Percentiles rank a stretch among this genome's conserved stretches.
These are phyloP conservation scores for Tylopilus plumbeoviolaceoides DNA, from an alignment of 768 basidiomycete species.

Conservation along the genomic window DNA sequence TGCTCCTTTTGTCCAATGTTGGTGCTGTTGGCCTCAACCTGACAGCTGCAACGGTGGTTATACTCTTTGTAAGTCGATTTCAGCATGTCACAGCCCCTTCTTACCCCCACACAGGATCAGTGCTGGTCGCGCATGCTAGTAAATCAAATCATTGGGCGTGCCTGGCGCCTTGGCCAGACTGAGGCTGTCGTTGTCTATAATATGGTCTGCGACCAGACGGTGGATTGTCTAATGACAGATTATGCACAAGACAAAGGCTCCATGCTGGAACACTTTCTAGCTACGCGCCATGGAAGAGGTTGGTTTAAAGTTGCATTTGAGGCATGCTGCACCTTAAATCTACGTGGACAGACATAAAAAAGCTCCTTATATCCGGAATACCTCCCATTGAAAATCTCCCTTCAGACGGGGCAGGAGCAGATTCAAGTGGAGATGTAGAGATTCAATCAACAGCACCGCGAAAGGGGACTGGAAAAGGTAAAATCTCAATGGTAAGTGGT, in stretches of 20 bases:
- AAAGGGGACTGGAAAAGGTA: too few relatives aligned
- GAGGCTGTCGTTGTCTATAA: slow-evolving; percentile 8
- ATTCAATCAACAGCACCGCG: too few relatives aligned
- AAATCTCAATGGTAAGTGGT: too few relatives aligned
- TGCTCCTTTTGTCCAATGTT: slow-evolving; percentile 3
- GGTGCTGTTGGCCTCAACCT: slow-evolving; percentile 2
- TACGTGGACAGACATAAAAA: neutral
- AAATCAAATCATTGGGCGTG: slow-evolving; percentile 12
- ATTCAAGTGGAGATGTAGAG: too few relatives aligned
- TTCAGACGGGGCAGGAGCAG: too few relatives aligned
- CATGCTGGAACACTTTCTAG: slow-evolving; percentile 10
- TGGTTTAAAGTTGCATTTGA: neutral
- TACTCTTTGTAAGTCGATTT: slow-evolving; percentile 1
- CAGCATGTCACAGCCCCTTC: too few relatives aligned
- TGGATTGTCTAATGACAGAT: slow-evolving; percentile 12
- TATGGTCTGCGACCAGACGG: slow-evolving; percentile 4
- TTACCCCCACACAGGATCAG: neutral
- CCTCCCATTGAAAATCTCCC: neutral
- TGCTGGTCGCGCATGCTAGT: slow-evolving; percentile 14
- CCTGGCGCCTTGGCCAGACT: slow-evolving; percentile 10
- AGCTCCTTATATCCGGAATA: neutral
- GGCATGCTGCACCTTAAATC: too few relatives aligned
- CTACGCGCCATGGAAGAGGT: slow-evolving; percentile 1
- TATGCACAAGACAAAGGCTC: slow-evolving; percentile 4
- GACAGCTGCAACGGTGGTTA: slow-evolving; percentile 1